phyloP scores from a whole-genome alignment of 1,284 basidiomycete species.

The Thecaphora thlaspeos region DNA sequence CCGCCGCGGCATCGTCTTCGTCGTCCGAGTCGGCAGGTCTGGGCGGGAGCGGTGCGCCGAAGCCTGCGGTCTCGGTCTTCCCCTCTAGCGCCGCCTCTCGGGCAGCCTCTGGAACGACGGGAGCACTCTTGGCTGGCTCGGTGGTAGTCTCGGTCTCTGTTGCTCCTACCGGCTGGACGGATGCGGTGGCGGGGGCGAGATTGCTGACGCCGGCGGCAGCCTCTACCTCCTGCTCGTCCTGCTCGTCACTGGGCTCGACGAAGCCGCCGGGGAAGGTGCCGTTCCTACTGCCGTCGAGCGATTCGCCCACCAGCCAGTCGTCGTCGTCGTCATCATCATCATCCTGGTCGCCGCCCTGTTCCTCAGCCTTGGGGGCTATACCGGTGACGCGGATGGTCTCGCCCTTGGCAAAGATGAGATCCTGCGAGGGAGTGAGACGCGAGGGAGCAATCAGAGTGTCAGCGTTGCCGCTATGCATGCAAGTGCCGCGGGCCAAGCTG shows the following conservation, averaged over 20 bases:
- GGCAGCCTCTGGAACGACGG: too few relatives aligned
- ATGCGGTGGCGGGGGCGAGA: slow-evolving; percentile 5
- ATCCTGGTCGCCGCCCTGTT: slow-evolving; percentile 32
- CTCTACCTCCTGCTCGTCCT: slow-evolving; percentile 54
- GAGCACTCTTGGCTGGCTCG: slow-evolving; percentile 8
- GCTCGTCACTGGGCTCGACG: slow-evolving; percentile 36
- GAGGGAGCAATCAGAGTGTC: too few relatives aligned
- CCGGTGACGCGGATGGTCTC: slow-evolving; percentile 51
- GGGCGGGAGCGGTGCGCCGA: slow-evolving; percentile 30
- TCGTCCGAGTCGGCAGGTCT: slow-evolving; percentile 22
- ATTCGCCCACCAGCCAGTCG: slow-evolving; percentile 57
- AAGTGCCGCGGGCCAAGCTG: too few relatives aligned
- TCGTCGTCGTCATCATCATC: slow-evolving; percentile 57
- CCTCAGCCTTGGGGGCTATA: slow-evolving; percentile 35
- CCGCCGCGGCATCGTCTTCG: background rate
- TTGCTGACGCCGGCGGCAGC: too few relatives aligned
- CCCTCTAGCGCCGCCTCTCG: too few relatives aligned
- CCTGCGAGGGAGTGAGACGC: too few relatives aligned
- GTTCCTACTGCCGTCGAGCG: slow-evolving; percentile 39
- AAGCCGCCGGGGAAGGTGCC: slow-evolving; percentile 57
- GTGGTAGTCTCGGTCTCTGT: slow-evolving; percentile 20
- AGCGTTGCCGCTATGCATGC: too few relatives aligned
- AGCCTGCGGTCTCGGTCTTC: slow-evolving; percentile 21
- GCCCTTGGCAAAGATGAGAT: slow-evolving; percentile 53
- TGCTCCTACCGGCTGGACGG: too few relatives aligned